Evolutionary conservation across 192 early-diverging fungal species (phyloP), one percentile per base, ranked within the genome.

Genomic region (Cetraspora pellucida): DNA sequence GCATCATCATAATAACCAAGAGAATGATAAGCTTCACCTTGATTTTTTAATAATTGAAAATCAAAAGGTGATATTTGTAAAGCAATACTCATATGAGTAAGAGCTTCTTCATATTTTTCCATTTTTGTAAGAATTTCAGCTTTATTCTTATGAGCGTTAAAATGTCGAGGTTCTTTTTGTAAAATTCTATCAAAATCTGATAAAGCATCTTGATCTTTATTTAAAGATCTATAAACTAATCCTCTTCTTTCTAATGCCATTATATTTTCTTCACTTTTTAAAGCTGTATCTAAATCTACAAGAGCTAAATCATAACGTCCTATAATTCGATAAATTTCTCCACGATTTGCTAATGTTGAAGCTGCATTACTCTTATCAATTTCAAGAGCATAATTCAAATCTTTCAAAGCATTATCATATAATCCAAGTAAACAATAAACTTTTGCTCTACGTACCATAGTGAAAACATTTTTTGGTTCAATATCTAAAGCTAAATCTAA

Each of bases 401-500:
- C 74, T 19, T 8, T 16, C 1, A 76, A 30, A 23, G 61, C 74
- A 58, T 76, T 46, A 10, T 16, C 7, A 52, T 65, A 76, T 13
- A 25, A 11, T 14, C 30, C 11, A 8, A 76, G 23, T 14, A n/a
- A 23, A 47, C 1, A 2, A 52, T 65, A 76, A 54, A 76, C 61
- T 25, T 76, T 55, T 21, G 57, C 74, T 6, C 74, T 19, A 21
- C 21, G 64, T 13, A 23, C 27, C 9, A 76, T n/a, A n/a, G 63
- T 37, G 37, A 66, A 66, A 6, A 46, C 11, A 52, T 66, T 45
- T 45, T 66, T 52, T 31, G 74, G 74, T 54, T 76, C 47, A 10
- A 76, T 52, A 21, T 66, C 46, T 10, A 76, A 43, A 46, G 47
- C 57, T 21, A 31, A 14, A 65, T 76, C 47, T 14, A 76, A 66